Base-by-base conservation (phyloP, 345 rosid species). In the Durio zibethinus region DNA sequence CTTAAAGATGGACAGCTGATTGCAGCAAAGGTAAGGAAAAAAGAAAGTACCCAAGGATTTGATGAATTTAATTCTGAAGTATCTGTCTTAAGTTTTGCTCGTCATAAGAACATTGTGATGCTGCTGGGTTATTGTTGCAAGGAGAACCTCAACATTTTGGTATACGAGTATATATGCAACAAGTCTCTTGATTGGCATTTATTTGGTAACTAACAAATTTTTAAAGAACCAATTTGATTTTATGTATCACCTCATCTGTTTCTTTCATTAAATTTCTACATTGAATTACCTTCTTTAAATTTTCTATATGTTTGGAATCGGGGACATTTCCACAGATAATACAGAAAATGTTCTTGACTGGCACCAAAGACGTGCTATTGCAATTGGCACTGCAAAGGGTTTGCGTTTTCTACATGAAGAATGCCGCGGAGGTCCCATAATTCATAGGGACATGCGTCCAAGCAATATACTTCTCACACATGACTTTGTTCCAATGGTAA, bases 61-160 rank as follows among this genome's bases (percentile, higher is more conserved):
- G 4, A 68, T 4, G 91, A 90, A 54, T 90, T 90, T 73, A 84
- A 87, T 4, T 85, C 89, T 5, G 91, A 90, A 80, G 72, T 90
- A 15, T 81, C 84, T 45, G 90, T 86, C 47, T 67, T 90, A 36
- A 87, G 82, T 72, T 90, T 90, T 38, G 93, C 86, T 20, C 88
- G 86, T 64, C 91, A 90, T 87, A 90, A 88, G 91, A 90, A 90
- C 83, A 90, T 90, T 57, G 89, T 90, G 65, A 88, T 90, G 91
- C 85, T 90, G 76, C 81, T 90, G 82, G 89, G 93, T 40, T 85
- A 77, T 72, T 88, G 88, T 69, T 88, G 91, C 86, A 87, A 84
- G 90, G 93, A 90, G 77, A 83, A 83, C 76, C 82, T 83, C 72
- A 90, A 90, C 79, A 85, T 90, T 64, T 81, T 90, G 80, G 91